A percentile compares a stretch with the other conserved stretches of the same genome.
Conservation (phyloP, 768 basidiomycete genomes). For the Hygrocybe punicea region DNA sequence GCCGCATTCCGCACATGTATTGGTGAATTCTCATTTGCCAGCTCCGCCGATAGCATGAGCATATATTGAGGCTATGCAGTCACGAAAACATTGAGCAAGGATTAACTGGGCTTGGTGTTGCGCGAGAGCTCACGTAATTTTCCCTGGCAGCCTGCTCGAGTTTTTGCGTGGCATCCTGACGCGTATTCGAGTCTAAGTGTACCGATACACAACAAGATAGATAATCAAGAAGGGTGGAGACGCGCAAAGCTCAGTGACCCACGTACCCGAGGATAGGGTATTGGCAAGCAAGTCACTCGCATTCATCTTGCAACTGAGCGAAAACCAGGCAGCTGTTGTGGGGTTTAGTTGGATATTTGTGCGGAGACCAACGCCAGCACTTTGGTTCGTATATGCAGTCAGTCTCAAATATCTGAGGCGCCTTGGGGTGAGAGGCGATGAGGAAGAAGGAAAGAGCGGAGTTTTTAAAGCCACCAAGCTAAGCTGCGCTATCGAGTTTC, state of each 20-base stretch:
- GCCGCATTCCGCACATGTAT: slow-evolving; percentile 90
- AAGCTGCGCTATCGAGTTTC: background rate
- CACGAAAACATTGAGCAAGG: slow-evolving; percentile 17
- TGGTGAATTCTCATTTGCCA: slow-evolving; percentile 69
- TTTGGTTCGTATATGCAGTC: background rate
- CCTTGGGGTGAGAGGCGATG: background rate
- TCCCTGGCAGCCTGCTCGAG: slow-evolving; percentile 82
- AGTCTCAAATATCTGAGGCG: background rate
- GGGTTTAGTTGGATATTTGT: background rate
- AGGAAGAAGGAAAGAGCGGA: background rate
- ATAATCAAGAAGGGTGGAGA: slow-evolving; percentile 23
- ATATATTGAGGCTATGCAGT: slow-evolving; percentile 81
- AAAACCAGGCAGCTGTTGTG: background rate
- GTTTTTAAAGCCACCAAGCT: background rate
- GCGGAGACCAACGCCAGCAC: background rate
- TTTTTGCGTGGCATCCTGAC: slow-evolving; percentile 87
- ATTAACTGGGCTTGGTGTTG: slow-evolving; percentile 6
- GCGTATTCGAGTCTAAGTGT: slow-evolving; percentile 74
- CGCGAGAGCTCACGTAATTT: slow-evolving; percentile 75
- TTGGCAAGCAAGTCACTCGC: slow-evolving; percentile 87
- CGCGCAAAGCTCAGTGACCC: slow-evolving; percentile 38
- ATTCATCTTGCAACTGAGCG: slow-evolving; percentile 57
- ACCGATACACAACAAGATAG: slow-evolving; percentile 18
- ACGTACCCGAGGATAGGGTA: slow-evolving; percentile 82
- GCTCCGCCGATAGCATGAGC: slow-evolving; percentile 80